Conservation (phyloP, 2,329 filamentous ascomycete genomes). For the Alternaria solani region DNA sequence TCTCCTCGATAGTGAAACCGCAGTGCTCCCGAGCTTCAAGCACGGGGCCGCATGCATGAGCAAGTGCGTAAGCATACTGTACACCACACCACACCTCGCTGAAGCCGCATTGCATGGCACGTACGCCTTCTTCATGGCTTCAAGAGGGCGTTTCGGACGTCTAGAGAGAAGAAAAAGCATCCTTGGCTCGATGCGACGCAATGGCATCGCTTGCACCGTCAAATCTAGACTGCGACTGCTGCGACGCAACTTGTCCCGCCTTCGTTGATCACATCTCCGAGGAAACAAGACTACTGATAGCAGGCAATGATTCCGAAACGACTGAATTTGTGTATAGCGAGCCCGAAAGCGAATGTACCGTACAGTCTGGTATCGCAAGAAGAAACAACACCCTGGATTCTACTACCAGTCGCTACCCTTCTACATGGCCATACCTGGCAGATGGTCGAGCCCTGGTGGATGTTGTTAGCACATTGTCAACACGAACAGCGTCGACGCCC, state of each 20-base stretch:
- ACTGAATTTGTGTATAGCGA: constrained; percentile 1
- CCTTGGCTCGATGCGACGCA: not conserved
- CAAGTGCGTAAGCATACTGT: not conserved
- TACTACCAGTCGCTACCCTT: not conserved
- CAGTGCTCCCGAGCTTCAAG: not conserved
- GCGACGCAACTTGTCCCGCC: not conserved
- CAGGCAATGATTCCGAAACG: constrained; percentile 2
- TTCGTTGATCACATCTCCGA: constrained; percentile 1
- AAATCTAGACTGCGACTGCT: constrained; percentile 1
- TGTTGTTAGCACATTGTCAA: not conserved
- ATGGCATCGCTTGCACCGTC: not conserved
- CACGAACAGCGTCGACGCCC: not conserved
- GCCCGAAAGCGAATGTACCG: not conserved
- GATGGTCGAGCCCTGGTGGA: not conserved
- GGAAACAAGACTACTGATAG: not conserved
- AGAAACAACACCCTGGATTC: not conserved
- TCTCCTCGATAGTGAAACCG: constrained; percentile 7
- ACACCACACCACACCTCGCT: not conserved
- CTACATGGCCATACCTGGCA: constrained; percentile 12
- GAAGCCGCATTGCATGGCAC: not conserved
- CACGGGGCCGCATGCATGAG: not conserved
- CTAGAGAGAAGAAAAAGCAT: not conserved
- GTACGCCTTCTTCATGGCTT: not conserved
- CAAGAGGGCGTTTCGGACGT: not conserved
- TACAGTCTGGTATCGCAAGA: not conserved